Conservation (phyloP, 345 rosid species). For the Salix purpurea region DNA sequence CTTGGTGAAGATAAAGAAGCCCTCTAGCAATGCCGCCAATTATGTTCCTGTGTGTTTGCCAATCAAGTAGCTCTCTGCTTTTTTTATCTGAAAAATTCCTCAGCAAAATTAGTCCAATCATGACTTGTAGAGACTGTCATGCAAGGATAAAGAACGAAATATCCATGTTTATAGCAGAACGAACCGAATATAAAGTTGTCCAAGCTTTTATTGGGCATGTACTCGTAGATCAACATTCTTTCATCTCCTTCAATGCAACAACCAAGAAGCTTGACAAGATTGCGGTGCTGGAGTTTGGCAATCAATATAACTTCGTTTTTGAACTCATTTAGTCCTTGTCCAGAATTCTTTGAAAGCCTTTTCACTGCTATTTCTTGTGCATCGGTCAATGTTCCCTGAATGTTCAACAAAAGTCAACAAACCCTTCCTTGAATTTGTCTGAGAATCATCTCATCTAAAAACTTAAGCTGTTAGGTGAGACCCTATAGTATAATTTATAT, state of each 20-base stretch:
- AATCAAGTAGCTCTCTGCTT: neutral
- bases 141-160: neutral
- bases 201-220: conserved; percentile 34
- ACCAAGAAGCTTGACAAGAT: conserved; percentile 42
- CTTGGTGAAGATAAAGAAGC: conserved; percentile 31
- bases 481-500: no score
- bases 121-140: neutral
- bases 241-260: conserved; percentile 28
- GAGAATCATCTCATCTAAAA: no score
- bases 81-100: neutral
- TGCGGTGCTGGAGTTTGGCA: conserved; percentile 48
- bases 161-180: neutral
- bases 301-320: conserved; percentile 43
- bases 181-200: conserved; percentile 35
- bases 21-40: conserved; percentile 20
- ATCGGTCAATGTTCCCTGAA: conserved; percentile 32
- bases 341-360: conserved; percentile 42
- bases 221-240: conserved; percentile 28
- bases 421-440: neutral
- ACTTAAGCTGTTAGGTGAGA: no score
- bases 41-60: conserved; percentile 9
- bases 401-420: neutral
- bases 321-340: conserved; percentile 43
- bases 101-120: neutral
- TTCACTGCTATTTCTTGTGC: conserved; percentile 52